Base-by-base conservation (phyloP, 805 yeast genomes). In the Pichia rugopelliculosa region DNA sequence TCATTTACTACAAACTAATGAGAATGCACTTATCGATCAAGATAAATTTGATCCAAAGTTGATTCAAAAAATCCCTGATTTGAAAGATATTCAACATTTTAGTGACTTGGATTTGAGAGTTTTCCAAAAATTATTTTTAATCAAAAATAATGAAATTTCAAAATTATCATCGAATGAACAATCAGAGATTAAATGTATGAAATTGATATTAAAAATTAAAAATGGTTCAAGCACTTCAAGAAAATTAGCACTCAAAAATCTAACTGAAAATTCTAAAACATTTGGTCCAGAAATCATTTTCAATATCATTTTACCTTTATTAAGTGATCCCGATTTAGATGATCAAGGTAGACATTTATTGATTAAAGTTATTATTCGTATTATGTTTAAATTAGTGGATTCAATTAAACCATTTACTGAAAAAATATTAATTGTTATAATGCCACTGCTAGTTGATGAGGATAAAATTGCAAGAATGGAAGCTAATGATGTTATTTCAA, bases 271-370 rank as follows among this genome's bases (percentile, higher is more conserved):
- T 50, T 82, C 93, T 0, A 65, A 71, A 8, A 68, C 65, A 13
- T 77, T 81, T 56, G 96, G 96, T 0, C 83, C 96, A 0, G 74
- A 77, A 41, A 59, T 79, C 0, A 62, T 90, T 15, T 82, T 90
- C 56, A 76, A 79, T 48, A 81, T 79, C 50, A 71, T 87, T n/a
- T 67, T 90, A 15, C 96, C 96, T 0, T 64, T 91, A 23, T 65
- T 90, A 39, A 67, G 84, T 59, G 96, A 87, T 52, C 79, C 79
- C 36, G 64, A 76, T 4, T 65, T 89, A 24, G 91, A 82, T 53
- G 93, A 86, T 41, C 85, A 80, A 53, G 97, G 91, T 62, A 74
- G 96, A 17, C 95, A 87, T 66, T 62, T 88, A 12, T 68, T 91
- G 47, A 84, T 88, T 13, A 90, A 89, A 61, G 76, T 87, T 9